Conservation (phyloP, 139 green algal genomes). For the Chlamydomonas eustigma region DNA sequence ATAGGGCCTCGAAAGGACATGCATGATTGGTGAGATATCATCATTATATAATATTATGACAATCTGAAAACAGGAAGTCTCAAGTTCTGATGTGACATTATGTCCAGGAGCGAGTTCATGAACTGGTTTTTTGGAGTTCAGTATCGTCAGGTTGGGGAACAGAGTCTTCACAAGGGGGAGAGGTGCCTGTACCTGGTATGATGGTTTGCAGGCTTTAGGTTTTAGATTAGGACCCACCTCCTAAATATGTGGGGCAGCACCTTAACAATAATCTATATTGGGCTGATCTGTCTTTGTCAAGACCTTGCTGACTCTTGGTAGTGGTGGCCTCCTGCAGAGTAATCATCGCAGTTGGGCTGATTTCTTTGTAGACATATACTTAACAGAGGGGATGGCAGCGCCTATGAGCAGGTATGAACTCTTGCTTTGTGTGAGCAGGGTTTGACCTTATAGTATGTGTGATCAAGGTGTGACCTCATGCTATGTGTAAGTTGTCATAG, state of each 20-base stretch:
- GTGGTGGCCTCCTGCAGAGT: slow-evolving; percentile 65
- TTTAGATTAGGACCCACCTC: too few relatives aligned
- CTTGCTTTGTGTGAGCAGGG: slow-evolving; percentile 12
- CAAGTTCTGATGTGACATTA: not conserved
- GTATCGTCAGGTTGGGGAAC: not conserved
- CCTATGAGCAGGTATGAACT: slow-evolving; percentile 65
- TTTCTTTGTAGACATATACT: slow-evolving; percentile 85
- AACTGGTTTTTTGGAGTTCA: not conserved
- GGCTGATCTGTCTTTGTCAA: too few relatives aligned
- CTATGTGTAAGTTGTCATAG: too few relatives aligned
- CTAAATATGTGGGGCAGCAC: too few relatives aligned
- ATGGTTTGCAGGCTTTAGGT: not conserved
- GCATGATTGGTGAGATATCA: slow-evolving; percentile 7
- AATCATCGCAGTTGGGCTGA: slow-evolving; percentile 91
- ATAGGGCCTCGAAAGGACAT: slow-evolving; percentile 8
- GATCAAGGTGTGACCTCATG: too few relatives aligned
- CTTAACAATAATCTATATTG: too few relatives aligned
- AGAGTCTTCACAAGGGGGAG: not conserved
- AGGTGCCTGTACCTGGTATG: not conserved
- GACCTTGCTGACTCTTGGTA: too few relatives aligned
- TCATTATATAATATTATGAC: not conserved
- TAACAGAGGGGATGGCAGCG: slow-evolving; percentile 68
- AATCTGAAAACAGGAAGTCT: too few relatives aligned
- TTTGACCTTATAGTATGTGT: too few relatives aligned
- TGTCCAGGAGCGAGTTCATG: not conserved